A percentile compares a stretch with the other conserved stretches of the same genome.
Evolutionary conservation across 2,329 filamentous ascomycete genomes (phyloP).

Genomic region (Clarireedia monteithiana): DNA sequence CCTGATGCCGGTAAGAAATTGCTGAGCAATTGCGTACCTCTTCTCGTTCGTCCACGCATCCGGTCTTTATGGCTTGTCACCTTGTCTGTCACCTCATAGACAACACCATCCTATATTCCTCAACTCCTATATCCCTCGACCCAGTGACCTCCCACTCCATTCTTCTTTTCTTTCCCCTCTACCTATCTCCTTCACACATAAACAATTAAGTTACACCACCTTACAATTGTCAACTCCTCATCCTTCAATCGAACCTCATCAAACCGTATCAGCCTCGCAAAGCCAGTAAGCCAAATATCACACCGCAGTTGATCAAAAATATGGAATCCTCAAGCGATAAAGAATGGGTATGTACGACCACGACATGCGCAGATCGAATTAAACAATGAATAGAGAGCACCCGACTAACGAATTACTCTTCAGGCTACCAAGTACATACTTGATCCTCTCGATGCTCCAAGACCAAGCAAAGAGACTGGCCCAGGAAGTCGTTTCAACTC

Average conservation of each 20-base stretch:
- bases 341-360: conserved; percentile 6
- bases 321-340: conserved; percentile 7
- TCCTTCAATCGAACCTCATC: too few relatives aligned
- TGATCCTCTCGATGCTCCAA: conserved; percentile 59
- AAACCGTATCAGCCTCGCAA: too few relatives aligned
- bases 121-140: neutral
- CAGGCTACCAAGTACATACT: conserved; percentile 61
- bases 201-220: too few relatives aligned
- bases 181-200: neutral
- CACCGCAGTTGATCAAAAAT: neutral
- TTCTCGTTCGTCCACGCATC: neutral
- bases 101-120: neutral
- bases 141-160: too few relatives aligned
- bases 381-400: neutral
- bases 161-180: neutral
- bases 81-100: neutral
- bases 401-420: neutral
- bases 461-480: conserved; percentile 60
- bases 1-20: neutral
- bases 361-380: neutral
- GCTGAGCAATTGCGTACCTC: neutral
- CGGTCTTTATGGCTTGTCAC: neutral
- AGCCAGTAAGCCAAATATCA: neutral
- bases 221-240: too few relatives aligned
- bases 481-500: conserved; percentile 42